Evolutionary conservation across 2,329 filamentous ascomycete species (phyloP), one percentile per base, ranked within the genome.

Genomic region (Penicillium italicum): DNA sequence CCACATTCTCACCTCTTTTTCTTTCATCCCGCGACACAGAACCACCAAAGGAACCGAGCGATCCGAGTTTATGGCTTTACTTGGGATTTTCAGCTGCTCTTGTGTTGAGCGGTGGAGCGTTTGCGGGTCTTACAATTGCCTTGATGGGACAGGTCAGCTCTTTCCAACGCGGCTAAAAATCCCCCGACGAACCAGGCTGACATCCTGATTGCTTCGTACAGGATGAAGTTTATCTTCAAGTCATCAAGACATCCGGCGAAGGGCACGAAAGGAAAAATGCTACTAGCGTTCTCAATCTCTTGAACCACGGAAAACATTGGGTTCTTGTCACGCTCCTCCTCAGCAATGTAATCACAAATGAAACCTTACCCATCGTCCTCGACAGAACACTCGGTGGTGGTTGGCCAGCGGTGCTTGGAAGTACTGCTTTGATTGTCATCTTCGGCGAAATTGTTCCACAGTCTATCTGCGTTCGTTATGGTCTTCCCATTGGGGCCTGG

Each of bases 371-470:
- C 28, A 96, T 99, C 59, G 90, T 99, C 11, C 83, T 99, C 49
- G 94, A 99, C 75, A 83, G 94, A 54, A 96, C 91, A 54, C 83
- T 99, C 18, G 94, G 94, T 30, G 94, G 94, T 63, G 94, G 94
- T 61, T 92, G 95, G 80, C 92, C 93, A 58, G 94, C 94, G 58
- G 91, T 97, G 22, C 82, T 97, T 50, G 91, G 92, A 66, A 95
- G 91, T 78, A 99, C 94, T 1, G 84, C 95, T 14, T 78, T 97
- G 60, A 97, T 99, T 74, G 94, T 99, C 71, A 97, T 99, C 66
- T 99, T 99, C 72, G 94, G 94, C 66, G 94, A 99, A 79, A 86
- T 99, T 61, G 89, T 96, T 26, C 94, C 94, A 31, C 94, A 99
- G 72, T 97, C 93, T 24, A 84, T 97, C 64, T 99, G 94, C 73